Base-by-base conservation (phyloP, 768 basidiomycete species). In the Pulveroboletus sp. region DNA sequence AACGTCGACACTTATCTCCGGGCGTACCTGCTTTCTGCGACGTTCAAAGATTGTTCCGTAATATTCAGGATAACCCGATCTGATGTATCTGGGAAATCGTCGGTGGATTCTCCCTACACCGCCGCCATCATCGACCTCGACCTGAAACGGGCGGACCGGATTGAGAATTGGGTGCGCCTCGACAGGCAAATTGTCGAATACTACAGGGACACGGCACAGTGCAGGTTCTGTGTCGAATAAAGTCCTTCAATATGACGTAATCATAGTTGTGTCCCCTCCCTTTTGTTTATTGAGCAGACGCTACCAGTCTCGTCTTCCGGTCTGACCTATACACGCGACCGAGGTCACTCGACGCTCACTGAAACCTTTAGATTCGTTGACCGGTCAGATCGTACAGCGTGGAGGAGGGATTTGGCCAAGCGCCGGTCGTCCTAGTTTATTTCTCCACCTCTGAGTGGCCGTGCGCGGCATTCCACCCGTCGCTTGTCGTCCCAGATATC, bases 41-140 rank as follows among this genome's bases (percentile, higher is more conserved):
- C 89, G 6, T 93, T 99, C 77, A 99, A 99, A 66, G 95, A 99
- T 67, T 99, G 95, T 70, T 96, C 94, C 0, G 50, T 87, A 46
- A 80, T 87, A 47, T 53, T 85, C 33, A 71, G 73, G 18, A 52
- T 59, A 42, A 43, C 38, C 50, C 56, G 41, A 12, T 41, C 57
- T 9, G 49, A 51, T 27, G 28, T 35, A 12, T 38, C 39, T 42
- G 47, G 40, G 11, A 15, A 21, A 60, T 72, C 41, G 67, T 78
- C 52, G 51, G 71, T 37, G 27, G 46, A 35, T 39, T 49, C 43
- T 35, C 51, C 47, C 67, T 70, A 51, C 57, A 68, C 70, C 15
- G 75, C 89, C 26, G 83, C 79, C 28, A 71, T 93, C 32, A 90
- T 97, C 57, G 95, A 98, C 66, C 70, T 96, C 42, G 95, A 94